These are phyloP conservation scores for Plenodomus lindquistii DNA, from an alignment of 2,329 filamentous ascomycete genomes.

Conservation along the genomic window DNA sequence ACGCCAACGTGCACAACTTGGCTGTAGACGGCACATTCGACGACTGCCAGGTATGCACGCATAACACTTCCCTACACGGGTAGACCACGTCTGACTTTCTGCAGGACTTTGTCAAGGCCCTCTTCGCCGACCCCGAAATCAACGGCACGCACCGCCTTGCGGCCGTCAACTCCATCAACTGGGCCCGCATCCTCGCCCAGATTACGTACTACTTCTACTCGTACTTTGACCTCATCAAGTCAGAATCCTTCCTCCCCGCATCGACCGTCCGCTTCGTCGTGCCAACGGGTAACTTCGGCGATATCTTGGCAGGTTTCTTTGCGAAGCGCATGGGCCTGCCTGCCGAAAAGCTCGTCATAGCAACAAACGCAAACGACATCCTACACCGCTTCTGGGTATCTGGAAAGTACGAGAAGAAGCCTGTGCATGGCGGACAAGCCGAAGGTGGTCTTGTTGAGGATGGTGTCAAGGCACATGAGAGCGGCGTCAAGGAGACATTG, in stretches of 20 bases:
- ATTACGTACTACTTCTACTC: conserved; percentile 97
- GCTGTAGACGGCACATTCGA: conserved; percentile 91
- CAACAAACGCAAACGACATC: conserved; percentile 98
- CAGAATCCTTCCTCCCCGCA: conserved; percentile 61
- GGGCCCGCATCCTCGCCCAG: conserved; percentile 91
- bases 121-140: conserved; percentile 84
- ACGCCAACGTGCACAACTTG: conserved; percentile 90
- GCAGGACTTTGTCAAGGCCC: conserved; percentile 86
- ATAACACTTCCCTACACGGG: background rate
- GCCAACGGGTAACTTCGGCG: conserved; percentile 95
- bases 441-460: conserved; percentile 60
- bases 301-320: conserved; percentile 92
- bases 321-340: conserved; percentile 88
- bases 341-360: conserved; percentile 83
- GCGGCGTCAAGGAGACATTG: conserved; percentile 86
- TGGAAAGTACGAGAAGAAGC: conserved; percentile 85
- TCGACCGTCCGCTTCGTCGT: conserved; percentile 81
- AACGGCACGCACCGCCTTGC: conserved; percentile 83
- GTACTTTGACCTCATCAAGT: conserved; percentile 78
- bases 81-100: conserved; percentile 20
- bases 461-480: conserved; percentile 64
- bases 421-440: conserved; percentile 61
- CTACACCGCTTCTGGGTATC: conserved; percentile 93
- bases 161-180: conserved; percentile 97
- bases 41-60: conserved; percentile 74